Base-by-base conservation (phyloP, 495 filamentous ascomycete species). In the Talaromyces nanjingensis region DNA sequence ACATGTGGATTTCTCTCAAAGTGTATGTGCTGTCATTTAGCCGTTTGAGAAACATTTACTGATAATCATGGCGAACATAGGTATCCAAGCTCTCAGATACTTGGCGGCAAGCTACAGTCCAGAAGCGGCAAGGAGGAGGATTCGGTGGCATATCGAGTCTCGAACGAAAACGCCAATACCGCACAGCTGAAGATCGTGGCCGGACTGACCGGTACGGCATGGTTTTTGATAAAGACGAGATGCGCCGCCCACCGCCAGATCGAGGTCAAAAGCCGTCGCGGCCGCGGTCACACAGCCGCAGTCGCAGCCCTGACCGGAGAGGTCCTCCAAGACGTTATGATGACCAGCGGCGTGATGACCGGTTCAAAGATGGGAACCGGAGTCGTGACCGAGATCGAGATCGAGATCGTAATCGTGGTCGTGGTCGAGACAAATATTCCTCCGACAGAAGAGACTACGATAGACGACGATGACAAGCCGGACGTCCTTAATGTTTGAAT, bases 1-100 rank as follows among this genome's bases (percentile, higher is more conserved):
- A 63, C 94, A 98, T 73, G 96, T 98, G 58, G 94, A 98, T 72
- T 98, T 98, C 77, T 96, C 92, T 33, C 94, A 98, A 74, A 96
- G 91, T 73, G 94, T 94, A 72, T 66, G 81, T 72, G n/a, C 29
- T 52, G 31, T 62, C 31, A 14, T 56, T 59, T n/a, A 9, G 18
- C 29, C 11, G 34, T 18, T 55, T 24, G 42, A 24, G n/a, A 22
- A 20, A 9, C 14, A 45, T 20, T 59, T 69, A 31, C 70, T 78
- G 67, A 78, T n/a, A 16, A 52, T 62, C 65, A 57, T 64, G 25
- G 64, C 55, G 18, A 29, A 20, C 29, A 64, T 61, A 87, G 84
- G 84, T 91, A 22, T 93, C 89, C 37, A 91, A 90, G 72, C 71
- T 98, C 24, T 91, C 91, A n/a, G 90, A 96, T 60, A 87, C 85